Evolutionary conservation across 768 basidiomycete genomes (phyloP).

Genomic region (Asterophora parasitica): DNA sequence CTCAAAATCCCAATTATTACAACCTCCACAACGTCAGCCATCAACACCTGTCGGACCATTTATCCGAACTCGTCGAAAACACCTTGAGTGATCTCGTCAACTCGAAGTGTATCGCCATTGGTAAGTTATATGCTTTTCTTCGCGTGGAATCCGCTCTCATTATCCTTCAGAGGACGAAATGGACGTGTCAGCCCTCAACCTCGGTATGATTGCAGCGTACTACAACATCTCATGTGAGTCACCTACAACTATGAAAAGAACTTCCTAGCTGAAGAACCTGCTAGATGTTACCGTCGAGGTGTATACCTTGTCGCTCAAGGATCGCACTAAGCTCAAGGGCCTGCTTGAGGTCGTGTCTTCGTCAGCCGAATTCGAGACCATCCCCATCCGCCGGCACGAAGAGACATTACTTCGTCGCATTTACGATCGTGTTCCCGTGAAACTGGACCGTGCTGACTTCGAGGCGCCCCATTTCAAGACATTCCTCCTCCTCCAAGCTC

Average conservation of each 20-base stretch:
- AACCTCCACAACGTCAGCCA: constrained; percentile 94
- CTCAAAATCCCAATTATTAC: constrained; percentile 95
- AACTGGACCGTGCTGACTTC: constrained; percentile 77
- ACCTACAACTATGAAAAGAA: neutral
- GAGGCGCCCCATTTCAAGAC: constrained; percentile 98
- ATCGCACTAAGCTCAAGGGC: constrained; percentile 95
- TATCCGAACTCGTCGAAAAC: constrained; percentile 93
- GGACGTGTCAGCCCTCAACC: constrained; percentile 86
- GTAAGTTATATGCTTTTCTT: constrained; percentile 29
- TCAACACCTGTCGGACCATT: constrained; percentile 90
- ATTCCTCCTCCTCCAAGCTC: constrained; percentile 92
- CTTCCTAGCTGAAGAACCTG: constrained; percentile 13
- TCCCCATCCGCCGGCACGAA: constrained; percentile 95
- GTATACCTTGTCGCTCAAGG: constrained; percentile 91
- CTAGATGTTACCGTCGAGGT: constrained; percentile 95
- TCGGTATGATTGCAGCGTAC: constrained; percentile 98
- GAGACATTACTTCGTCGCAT: constrained; percentile 79
- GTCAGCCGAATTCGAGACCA: constrained; percentile 91
- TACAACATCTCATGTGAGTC: constrained; percentile 85
- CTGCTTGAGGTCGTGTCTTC: constrained; percentile 95
- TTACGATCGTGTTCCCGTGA: constrained; percentile 96
- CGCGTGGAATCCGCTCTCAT: constrained; percentile 1
- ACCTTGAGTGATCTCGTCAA: constrained; percentile 88
- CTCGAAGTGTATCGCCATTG: constrained; percentile 92
- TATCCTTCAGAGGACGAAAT: constrained; percentile 74